These are phyloP conservation scores for Albugo laibachii DNA, from an alignment of 352 stramenopile genomes.

Conservation along the genomic window DNA sequence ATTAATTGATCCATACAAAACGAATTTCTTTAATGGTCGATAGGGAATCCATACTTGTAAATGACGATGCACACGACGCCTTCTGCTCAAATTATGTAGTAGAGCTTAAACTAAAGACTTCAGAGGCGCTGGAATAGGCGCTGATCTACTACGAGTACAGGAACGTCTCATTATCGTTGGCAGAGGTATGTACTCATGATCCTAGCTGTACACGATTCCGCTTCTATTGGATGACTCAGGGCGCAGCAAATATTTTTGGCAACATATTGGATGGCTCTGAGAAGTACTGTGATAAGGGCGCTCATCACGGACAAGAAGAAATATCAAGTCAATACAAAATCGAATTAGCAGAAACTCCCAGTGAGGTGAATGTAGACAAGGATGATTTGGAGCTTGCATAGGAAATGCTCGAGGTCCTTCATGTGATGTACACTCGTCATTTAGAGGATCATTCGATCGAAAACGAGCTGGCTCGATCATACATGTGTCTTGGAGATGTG, in stretches of 20 bases:
- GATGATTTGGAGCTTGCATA: slow-evolving; percentile 71
- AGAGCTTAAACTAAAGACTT: slow-evolving; percentile 46
- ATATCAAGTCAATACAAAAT: slow-evolving; percentile 13
- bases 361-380: slow-evolving; percentile 20
- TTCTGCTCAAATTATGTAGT: slow-evolving; percentile 9
- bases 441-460: slow-evolving; percentile 44
- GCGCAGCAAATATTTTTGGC: slow-evolving; percentile 34
- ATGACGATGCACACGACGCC: too few relatives aligned
- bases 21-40: too few relatives aligned
- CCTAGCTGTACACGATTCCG: slow-evolving; percentile 1
- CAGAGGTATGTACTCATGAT: slow-evolving; percentile 15
- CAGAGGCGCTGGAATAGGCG: slow-evolving; percentile 35
- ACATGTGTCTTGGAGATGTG: slow-evolving; percentile 59
- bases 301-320: slow-evolving; percentile 9
- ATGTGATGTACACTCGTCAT: slow-evolving; percentile 61
- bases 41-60: too few relatives aligned
- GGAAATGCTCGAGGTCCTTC: slow-evolving; percentile 72
- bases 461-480: slow-evolving; percentile 54
- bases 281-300: background rate
- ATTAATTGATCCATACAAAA: too few relatives aligned
- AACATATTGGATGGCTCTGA: slow-evolving; percentile 6
- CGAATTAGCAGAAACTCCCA: slow-evolving; percentile 9
- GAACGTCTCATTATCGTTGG: slow-evolving; percentile 49
- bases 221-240: slow-evolving; percentile 2
- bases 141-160: slow-evolving; percentile 74